These are phyloP conservation scores for Piromyces sp. DNA, from an alignment of 192 early-diverging fungal genomes.

Conservation along the genomic window DNA sequence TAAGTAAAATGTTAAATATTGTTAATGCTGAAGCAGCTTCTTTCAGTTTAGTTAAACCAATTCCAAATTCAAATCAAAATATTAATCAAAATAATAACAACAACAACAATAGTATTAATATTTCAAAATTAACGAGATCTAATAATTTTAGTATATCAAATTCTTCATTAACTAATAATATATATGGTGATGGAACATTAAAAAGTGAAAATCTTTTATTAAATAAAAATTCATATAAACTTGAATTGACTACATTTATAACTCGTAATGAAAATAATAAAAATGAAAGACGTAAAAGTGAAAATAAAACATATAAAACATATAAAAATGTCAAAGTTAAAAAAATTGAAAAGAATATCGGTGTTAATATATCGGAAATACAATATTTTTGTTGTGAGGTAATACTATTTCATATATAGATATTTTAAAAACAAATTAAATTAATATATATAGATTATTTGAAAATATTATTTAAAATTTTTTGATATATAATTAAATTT, in stretches of 20 bases:
- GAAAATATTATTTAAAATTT: too few relatives aligned
- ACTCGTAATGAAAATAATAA: background rate
- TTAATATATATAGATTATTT: too few relatives aligned
- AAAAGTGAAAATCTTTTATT: background rate
- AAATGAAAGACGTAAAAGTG: background rate
- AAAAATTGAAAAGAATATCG: background rate
- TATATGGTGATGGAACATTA: background rate
- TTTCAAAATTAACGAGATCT: background rate
- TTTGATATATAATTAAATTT: too few relatives aligned
- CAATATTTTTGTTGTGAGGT: background rate
- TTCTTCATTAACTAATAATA: background rate
- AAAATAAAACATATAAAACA: background rate
- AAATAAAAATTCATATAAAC: background rate
- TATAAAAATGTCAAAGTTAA: background rate
- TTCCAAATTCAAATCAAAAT: background rate
- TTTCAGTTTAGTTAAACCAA: background rate
- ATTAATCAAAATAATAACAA: background rate
- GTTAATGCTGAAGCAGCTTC: background rate
- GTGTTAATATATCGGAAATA: background rate
- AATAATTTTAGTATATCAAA: background rate
- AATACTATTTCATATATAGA: background rate
- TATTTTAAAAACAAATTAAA: too few relatives aligned
- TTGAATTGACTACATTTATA: background rate
- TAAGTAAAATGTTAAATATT: background rate
- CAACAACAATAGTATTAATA: too few relatives aligned